Conservation (phyloP, 2,329 filamentous ascomycete genomes). For the Didymella lethalis region DNA sequence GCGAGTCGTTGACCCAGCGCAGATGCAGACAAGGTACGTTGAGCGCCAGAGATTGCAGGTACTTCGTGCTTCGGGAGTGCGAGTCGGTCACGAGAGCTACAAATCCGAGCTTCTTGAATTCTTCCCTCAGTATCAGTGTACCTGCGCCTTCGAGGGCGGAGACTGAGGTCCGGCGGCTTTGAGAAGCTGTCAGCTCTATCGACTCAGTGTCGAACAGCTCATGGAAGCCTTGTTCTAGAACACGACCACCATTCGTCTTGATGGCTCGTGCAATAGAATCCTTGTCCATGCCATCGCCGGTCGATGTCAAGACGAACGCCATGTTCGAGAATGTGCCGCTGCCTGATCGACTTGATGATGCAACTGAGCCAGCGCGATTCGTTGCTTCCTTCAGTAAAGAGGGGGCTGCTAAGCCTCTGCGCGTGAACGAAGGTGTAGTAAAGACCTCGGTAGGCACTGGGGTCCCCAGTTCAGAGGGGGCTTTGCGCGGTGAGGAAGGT, state of each 20-base stretch:
- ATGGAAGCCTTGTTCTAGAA: conserved; percentile 80
- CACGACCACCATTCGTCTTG: conserved; percentile 71
- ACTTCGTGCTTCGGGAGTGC: conserved; percentile 87
- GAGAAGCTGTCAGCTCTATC: conserved; percentile 28
- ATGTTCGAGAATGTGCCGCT: conserved; percentile 75
- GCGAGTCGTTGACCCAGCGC: conserved; percentile 80
- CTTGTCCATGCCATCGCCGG: conserved; percentile 62
- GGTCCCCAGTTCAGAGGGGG: conserved; percentile 35
- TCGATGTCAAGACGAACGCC: conserved; percentile 85
- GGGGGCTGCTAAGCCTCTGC: conserved; percentile 46
- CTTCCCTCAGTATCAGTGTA: conserved; percentile 63
- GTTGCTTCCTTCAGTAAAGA: conserved; percentile 40
- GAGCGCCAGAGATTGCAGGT: conserved; percentile 91
- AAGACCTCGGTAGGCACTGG: conserved; percentile 44
- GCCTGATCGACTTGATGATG: conserved; percentile 36
- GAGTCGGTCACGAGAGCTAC: conserved; percentile 85
- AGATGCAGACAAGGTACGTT: conserved; percentile 85
- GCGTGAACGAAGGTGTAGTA: conserved; percentile 60
- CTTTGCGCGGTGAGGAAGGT: conserved; percentile 26
- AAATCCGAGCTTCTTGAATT: conserved; percentile 71
- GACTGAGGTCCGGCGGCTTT: conserved; percentile 23
- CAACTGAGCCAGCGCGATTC: conserved; percentile 40
- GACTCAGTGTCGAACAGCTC: conserved; percentile 71
- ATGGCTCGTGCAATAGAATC: conserved; percentile 69
- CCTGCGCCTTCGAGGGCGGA: conserved; percentile 24